Evolutionary conservation across 108 stramenopile genomes (phyloP), one percentile per base, ranked within the genome.

Genomic region (Bacterosira constricta): DNA sequence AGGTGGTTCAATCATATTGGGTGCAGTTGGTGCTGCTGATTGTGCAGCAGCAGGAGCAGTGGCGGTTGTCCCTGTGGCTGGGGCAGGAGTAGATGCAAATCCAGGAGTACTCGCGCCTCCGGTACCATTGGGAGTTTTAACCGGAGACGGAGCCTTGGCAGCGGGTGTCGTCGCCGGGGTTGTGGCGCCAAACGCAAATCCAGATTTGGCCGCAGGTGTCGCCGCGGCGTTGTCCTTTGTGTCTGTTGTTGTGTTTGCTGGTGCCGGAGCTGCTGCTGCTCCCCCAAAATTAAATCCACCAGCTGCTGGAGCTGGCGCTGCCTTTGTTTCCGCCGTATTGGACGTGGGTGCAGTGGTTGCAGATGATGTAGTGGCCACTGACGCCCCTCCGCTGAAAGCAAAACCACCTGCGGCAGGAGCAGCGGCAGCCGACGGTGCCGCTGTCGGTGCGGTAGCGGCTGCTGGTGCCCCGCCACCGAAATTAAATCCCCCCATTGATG

Each of bases 1-100:
- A 5, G 86, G 81, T 17, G 87, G 87, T 71, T 85, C 86, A 18
- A 77, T 72, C 49, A 69, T 52, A 53, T 68, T 60, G 27, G 72
- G 35, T 15, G 74, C n/a, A 6, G 77, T 59, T 39, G 63, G 11
- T 12, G 71, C 29, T 23, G 39, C n/a, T 37, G 77, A 25, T 42
- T 63, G 26, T 18, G 77, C 35, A 34, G 71, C 26, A 13, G 53
- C 64, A 17, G 71, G 17, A n/a, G 51, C 38, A 23, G 30, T 35
- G 21, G 57, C 23, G 25, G 58, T 10, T 8, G 67, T 38, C 23
- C 20, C 64, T 31, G 64, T 64, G 15, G 80, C 68, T 35, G 67
- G 45, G 3, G 60, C 61, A 44, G 32, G 30, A 46, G 71, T 30
- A 13, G 63, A 38, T 35, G 63, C 38, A 29, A 27, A 39, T 12